Conservation (phyloP, 148 eudicot species). For the Fagopyrum tataricum region DNA sequence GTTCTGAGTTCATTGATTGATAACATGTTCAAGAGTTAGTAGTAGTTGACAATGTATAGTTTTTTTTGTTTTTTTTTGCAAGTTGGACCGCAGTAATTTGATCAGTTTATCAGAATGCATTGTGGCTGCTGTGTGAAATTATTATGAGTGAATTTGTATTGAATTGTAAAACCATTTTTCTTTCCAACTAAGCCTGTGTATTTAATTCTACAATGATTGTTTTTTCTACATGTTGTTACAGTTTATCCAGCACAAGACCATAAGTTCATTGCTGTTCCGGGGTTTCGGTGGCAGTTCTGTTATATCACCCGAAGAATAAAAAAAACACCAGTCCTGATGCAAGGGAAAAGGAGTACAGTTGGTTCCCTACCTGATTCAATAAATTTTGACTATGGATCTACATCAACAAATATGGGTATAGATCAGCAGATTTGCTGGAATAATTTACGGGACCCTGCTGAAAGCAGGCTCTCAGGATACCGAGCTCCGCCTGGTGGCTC, state of each 20-base stretch:
- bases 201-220: neutral
- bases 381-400: conserved; percentile 57
- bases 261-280: neutral
- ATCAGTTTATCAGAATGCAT: neutral
- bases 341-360: conserved; percentile 76
- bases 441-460: conserved; percentile 42
- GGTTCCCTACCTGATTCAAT: conserved; percentile 73
- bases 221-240: conserved; percentile 19
- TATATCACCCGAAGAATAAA: conserved; percentile 9
- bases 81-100: neutral
- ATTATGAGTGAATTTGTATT: neutral
- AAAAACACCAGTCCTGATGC: conserved; percentile 46
- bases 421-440: conserved; percentile 71
- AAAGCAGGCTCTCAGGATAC: conserved; percentile 38
- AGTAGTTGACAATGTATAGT: neutral
- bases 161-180: neutral
- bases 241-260: conserved; percentile 19
- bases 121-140: neutral
- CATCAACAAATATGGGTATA: conserved; percentile 45
- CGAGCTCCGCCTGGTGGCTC: conserved; percentile 19
- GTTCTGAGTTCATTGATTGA: neutral
- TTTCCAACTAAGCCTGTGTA: too few relatives aligned
- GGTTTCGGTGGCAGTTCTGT: conserved; percentile 10
- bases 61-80: neutral
- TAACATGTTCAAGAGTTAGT: neutral